Evolutionary conservation across 768 basidiomycete genomes (phyloP), one percentile per base, ranked within the genome.

Genomic region (Suillus plorans): DNA sequence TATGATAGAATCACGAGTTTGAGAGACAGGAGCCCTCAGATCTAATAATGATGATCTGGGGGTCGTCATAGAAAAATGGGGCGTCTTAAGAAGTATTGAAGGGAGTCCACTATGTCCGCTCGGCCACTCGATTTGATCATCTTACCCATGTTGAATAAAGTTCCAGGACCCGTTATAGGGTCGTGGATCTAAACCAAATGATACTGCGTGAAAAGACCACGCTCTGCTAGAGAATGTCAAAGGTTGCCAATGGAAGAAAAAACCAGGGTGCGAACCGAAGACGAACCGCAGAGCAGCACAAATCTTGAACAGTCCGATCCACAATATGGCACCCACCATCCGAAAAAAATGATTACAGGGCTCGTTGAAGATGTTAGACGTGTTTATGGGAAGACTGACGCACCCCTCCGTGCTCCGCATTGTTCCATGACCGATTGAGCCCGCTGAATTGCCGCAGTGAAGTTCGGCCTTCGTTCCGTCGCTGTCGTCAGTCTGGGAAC

Each of bases 131-230:
- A n/a, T n/a, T n/a, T n/a, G n/a, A n/a, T n/a, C n/a, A n/a, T n/a
- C n/a, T n/a, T n/a, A n/a, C n/a, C n/a, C n/a, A n/a, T n/a, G n/a
- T n/a, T n/a, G n/a, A n/a, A n/a, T n/a, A n/a, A n/a, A n/a, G n/a
- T n/a, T n/a, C n/a, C n/a, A n/a, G n/a, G n/a, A n/a, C n/a, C n/a
- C n/a, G n/a, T n/a, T n/a, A n/a, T n/a, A n/a, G n/a, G n/a, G n/a
- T n/a, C n/a, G n/a, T n/a, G n/a, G n/a, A 14, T 74, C 68, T 1
- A 74, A 73, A 5, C 85, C 87, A 52, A 88, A 88, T 0, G 83
- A 80, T 20, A 88, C 83, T 0, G 86, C 71, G 53, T 88, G 87
- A 68, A 88, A 84, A 0, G 86, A 85, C 1, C 86, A 74, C 0
- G 85, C 74, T 74, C 84, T 84, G 14, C 87, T 88, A 36, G 50